Evolutionary conservation across 2,329 filamentous ascomycete genomes (phyloP), one percentile per base, ranked within the genome.

Genomic region (Pyrenophora teres): DNA sequence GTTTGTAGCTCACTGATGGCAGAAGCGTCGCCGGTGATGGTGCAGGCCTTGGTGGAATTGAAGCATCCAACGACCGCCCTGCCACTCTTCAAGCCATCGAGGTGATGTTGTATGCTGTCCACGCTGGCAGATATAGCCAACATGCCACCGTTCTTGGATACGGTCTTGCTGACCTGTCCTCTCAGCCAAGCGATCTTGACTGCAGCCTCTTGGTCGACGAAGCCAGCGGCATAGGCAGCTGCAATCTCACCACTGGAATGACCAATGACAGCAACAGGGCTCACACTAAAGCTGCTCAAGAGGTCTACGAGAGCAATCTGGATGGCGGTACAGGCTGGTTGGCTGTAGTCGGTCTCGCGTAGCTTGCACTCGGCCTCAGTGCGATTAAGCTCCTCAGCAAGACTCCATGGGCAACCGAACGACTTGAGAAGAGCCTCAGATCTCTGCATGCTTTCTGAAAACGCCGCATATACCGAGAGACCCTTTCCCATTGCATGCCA

Each of bases 41-140:
- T 81, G 4, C 79, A 63, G 33, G 71, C 77, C 0, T 60, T 49
- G 3, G 76, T 71, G 15, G 71, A 72, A 57, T 81, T 81, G 41
- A 66, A 61, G 49, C 66, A 69, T 40, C 39, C 50, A 10, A 52
- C 40, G 18, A 47, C 44, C 7, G 36, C 50, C 15, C 36, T 37
- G 16, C 50, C 50, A 0, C 21, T 40, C 30, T 47, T 39, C 12
- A 52, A n/a, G 8, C 30, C 15, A 16, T 39, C 10, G 13, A 52
- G 40, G 1, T 48, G 18, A 19, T 15, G 1, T 27, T 47, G 33
- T 19, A 52, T 25, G 15, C 27, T 39, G 9, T 41, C 31, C 6
- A 40, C 31, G 3, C 35, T 40, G 13, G 50, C 40, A 15, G 44
- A 39, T 12, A 52, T 39, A 3, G 50, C 50, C 44, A 52, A 16